These are phyloP conservation scores for Daldinia decipiens DNA, from an alignment of 495 filamentous ascomycete species.

Conservation along the genomic window DNA sequence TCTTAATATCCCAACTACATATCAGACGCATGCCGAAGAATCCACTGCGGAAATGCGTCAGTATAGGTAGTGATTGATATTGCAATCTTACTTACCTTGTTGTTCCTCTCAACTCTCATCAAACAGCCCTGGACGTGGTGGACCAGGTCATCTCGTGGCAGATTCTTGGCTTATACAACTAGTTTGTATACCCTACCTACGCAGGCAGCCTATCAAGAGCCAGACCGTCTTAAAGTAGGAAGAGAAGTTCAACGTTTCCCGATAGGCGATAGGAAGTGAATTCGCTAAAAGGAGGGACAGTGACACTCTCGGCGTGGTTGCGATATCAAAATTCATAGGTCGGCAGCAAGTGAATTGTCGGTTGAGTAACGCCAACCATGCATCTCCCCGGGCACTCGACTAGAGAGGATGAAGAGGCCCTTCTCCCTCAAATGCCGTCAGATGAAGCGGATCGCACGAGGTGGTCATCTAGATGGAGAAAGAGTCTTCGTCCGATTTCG, in stretches of 20 bases:
- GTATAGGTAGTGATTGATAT: neutral
- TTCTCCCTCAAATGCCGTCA: constrained; percentile 33
- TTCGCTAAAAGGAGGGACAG: constrained; percentile 29
- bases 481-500: constrained; percentile 21
- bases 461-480: constrained; percentile 14
- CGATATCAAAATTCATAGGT: constrained; percentile 14
- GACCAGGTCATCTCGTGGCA: neutral
- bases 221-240: constrained; percentile 16
- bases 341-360: neutral
- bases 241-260: constrained; percentile 2
- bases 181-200: neutral
- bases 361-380: constrained; percentile 35
- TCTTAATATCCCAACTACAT: neutral
- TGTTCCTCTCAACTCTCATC: neutral
- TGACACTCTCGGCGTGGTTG: constrained; percentile 18
- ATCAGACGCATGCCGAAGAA: neutral
- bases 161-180: constrained; percentile 3
- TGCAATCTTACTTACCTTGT: neutral
- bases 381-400: constrained; percentile 22
- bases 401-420: constrained; percentile 43
- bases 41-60: neutral
- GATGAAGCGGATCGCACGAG: constrained; percentile 22
- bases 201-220: constrained; percentile 17
- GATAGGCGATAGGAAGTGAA: constrained; percentile 7
- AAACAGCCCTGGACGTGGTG: constrained; percentile 2